A percentile compares a stretch with the other conserved stretches of the same genome.
Conservation (phyloP, 176 grass and related monocot species). For the Hordeum vulgare region DNA sequence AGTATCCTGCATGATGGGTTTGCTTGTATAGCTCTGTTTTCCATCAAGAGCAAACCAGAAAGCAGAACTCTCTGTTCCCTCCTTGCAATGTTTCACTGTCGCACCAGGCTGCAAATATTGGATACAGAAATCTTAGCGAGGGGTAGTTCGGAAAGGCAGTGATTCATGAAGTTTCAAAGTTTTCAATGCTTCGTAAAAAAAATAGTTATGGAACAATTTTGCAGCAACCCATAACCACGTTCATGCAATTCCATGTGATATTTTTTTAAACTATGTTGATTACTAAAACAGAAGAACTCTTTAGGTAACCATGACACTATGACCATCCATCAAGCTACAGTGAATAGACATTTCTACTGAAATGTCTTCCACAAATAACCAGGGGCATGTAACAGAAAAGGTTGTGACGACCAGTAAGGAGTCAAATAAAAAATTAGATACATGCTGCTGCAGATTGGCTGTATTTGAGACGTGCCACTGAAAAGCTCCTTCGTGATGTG, state of each 20-base stretch:
- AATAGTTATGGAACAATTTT: background rate
- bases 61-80: slow-evolving; percentile 93
- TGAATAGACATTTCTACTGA: background rate
- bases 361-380: background rate
- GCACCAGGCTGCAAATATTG: slow-evolving; percentile 69
- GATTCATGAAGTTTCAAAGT: background rate
- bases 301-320: background rate
- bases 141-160: background rate
- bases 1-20: slow-evolving; percentile 45
- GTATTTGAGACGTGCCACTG: background rate
- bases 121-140: slow-evolving; percentile 25
- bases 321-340: background rate
- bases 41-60: slow-evolving; percentile 99
- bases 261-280: background rate
- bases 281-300: background rate
- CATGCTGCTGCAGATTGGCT: background rate
- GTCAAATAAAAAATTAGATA: background rate
- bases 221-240: background rate
- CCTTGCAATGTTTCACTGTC: slow-evolving; percentile 77
- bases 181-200: background rate
- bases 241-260: background rate
- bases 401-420: background rate
- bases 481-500: background rate
- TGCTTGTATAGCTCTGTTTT: slow-evolving; percentile 81
- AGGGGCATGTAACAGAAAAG: background rate